Evolutionary conservation across 371 early-diverging fungal species (phyloP), one percentile per base, ranked within the genome.

Genomic region (Choanephora cucurbitarum): DNA sequence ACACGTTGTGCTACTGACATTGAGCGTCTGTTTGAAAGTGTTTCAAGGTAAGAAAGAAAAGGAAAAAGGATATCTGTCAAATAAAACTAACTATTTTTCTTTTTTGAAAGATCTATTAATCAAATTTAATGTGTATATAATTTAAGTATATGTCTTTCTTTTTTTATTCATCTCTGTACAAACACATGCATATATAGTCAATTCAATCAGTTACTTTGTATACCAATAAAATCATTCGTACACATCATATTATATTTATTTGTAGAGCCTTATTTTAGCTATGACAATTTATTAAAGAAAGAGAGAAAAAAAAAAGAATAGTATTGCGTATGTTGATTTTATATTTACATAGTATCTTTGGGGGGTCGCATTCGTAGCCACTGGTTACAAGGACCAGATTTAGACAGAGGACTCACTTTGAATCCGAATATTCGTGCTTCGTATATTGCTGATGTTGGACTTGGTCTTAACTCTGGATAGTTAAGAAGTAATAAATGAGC

Each of bases 401-500:
- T 65, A 34, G 84, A 74, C 53, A 51, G 60, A 58, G 80, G 80
- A 54, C 78, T 79, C 18, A 93, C 79, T 48, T 82, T 75, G 73
- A 95, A 93, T 22, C 95, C 95, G 75, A 90, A 95, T 31, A 93
- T 82, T 21, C 75, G 80, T 19, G 92, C 92, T 24, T 82, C 75
- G 72, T 92, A 95, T 24, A 85, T 79, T 41, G 62, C 68, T 18
- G 51, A 52, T 21, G 64, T 68, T 24, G 77, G 57, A 14, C 57
- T 62, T 8, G 93, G 93, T 23, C 83, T 72, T 23, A 91, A 59
- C 47, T 93, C 85, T 31, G 94, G 88, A 67, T 88, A 92, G 13
- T 84, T 84, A 57, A 93, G 80, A 68, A 97, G 89, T 43, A 98
- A 77, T 57, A 98, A 80, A 66, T 95, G 91, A n/a, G 94, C 88